A percentile compares a stretch with the other conserved stretches of the same genome.
Conservation (phyloP, 2,329 filamentous ascomycete genomes). For the Fonsecaea pedrosoi region DNA sequence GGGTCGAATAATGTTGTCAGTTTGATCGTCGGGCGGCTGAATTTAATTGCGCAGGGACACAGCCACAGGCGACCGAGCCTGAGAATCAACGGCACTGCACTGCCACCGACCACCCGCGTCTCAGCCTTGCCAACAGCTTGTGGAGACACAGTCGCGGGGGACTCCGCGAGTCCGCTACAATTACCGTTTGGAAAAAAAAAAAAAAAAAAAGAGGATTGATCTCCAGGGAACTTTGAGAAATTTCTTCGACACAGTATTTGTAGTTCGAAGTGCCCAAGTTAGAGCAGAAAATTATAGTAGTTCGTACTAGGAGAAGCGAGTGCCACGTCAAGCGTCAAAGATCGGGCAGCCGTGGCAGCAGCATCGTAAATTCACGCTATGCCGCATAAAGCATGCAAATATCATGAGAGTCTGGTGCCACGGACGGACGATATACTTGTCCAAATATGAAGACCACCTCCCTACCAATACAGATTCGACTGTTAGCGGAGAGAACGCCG, state of each 20-base stretch:
- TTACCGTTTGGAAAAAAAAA: too few relatives aligned
- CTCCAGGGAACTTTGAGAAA: neutral
- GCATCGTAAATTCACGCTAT: neutral
- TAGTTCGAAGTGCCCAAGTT: neutral
- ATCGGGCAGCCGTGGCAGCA: neutral
- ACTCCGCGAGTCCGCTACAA: neutral
- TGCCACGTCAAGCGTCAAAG: slow-evolving; percentile 1
- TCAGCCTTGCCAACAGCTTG: slow-evolving; percentile 7
- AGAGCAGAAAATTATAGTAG: neutral
- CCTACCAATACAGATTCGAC: neutral
- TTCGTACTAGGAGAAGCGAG: neutral
- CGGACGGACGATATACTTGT: neutral
- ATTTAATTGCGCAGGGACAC: slow-evolving; percentile 16
- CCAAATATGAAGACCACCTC: neutral
- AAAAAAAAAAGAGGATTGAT: neutral
- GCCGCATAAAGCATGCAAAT: neutral
- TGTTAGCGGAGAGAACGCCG: neutral
- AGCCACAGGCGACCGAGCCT: slow-evolving; percentile 12
- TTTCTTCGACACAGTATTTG: neutral
- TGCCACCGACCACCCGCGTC: slow-evolving; percentile 2
- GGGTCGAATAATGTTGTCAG: slow-evolving; percentile 2
- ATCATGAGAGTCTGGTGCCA: slow-evolving; percentile 1
- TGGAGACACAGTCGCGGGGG: neutral
- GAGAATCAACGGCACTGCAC: slow-evolving; percentile 6
- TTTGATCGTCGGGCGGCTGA: slow-evolving; percentile 22